phyloP scores from a whole-genome alignment of 2,329 filamentous ascomycete species.

The Aspergillus sp. region DNA sequence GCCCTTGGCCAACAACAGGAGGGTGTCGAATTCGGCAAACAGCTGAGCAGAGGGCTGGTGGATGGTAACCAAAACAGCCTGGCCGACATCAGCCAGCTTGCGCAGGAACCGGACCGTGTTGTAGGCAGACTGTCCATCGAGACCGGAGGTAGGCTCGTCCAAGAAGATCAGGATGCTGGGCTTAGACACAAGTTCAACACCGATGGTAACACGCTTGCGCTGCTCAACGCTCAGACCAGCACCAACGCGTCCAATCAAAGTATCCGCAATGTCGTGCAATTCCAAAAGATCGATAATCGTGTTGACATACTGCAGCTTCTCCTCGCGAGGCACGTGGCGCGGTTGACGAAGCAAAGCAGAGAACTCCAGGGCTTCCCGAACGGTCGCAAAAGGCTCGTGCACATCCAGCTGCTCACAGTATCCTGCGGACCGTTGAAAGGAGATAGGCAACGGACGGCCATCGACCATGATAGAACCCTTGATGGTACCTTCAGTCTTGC shows the following conservation, averaged over 20 bases:
- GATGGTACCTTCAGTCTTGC: slow-evolving; percentile 58
- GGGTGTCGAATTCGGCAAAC: slow-evolving; percentile 64
- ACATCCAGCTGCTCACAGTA: slow-evolving; percentile 65
- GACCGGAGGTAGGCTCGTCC: slow-evolving; percentile 63
- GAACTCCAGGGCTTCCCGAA: slow-evolving; percentile 60
- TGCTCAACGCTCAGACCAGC: slow-evolving; percentile 55
- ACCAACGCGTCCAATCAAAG: slow-evolving; percentile 46
- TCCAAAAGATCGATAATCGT: slow-evolving; percentile 59
- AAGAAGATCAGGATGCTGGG: slow-evolving; percentile 62
- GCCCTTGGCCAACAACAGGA: slow-evolving; percentile 58
- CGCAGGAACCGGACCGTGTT: slow-evolving; percentile 60
- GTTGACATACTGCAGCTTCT: slow-evolving; percentile 60
- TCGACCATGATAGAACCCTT: slow-evolving; percentile 61
- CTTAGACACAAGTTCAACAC: slow-evolving; percentile 63
- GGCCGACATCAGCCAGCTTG: slow-evolving; percentile 57
- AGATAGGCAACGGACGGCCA: slow-evolving; percentile 51
- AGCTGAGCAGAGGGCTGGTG: slow-evolving; percentile 62
- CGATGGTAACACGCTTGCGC: slow-evolving; percentile 63
- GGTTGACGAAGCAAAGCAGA: slow-evolving; percentile 57
- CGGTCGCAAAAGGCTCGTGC: slow-evolving; percentile 59
- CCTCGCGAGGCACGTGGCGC: slow-evolving; percentile 42
- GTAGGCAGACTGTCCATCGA: slow-evolving; percentile 61
- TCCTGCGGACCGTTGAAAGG: slow-evolving; percentile 61
- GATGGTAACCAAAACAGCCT: slow-evolving; percentile 65
- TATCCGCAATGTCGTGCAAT: slow-evolving; percentile 57